Percentiles rank a stretch among this genome's conserved stretches.
Evolutionary conservation across 805 yeast species (phyloP).

Genomic region (Candida manassasensis): DNA sequence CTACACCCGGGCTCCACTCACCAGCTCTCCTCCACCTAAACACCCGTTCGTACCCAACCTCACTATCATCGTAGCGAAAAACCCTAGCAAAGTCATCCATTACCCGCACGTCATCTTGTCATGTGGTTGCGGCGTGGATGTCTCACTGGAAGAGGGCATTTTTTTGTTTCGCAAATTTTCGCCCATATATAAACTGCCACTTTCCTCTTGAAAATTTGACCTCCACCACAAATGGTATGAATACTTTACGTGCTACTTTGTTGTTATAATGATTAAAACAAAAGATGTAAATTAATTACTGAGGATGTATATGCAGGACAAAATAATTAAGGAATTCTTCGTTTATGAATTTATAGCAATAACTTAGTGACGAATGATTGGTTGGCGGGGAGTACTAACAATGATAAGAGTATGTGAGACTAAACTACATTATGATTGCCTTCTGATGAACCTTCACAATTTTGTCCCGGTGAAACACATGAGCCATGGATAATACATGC

Average conservation of each 20-base stretch:
- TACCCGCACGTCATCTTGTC: not conserved
- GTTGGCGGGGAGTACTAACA: slow-evolving; percentile 1
- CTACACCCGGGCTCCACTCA: too few relatives aligned
- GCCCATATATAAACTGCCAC: not conserved
- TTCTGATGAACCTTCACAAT: slow-evolving; percentile 3
- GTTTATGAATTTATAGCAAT: slow-evolving; percentile 51
- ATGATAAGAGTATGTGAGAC: slow-evolving; percentile 3
- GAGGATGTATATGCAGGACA: slow-evolving; percentile 81
- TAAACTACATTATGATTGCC: not conserved
- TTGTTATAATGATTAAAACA: slow-evolving; percentile 19
- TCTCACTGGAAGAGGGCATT: not conserved
- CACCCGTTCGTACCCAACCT: too few relatives aligned
- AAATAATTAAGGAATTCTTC: slow-evolving; percentile 66
- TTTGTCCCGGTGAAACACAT: slow-evolving; percentile 5
- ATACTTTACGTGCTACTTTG: not conserved
- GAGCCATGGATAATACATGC: slow-evolving; percentile 69
- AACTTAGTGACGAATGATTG: not conserved
- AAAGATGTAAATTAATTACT: slow-evolving; percentile 35
- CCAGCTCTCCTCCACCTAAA: too few relatives aligned
- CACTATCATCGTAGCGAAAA: not conserved
- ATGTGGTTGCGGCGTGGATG: not conserved
- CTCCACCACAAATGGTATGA: slow-evolving; percentile 6
- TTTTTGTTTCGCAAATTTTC: not conserved
- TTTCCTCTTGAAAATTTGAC: not conserved
- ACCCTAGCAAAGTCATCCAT: not conserved